Percentiles rank a stretch among this genome's conserved stretches.
These are phyloP conservation scores for Neonectria ditissima DNA, from an alignment of 2,329 filamentous ascomycete genomes.

Conservation along the genomic window DNA sequence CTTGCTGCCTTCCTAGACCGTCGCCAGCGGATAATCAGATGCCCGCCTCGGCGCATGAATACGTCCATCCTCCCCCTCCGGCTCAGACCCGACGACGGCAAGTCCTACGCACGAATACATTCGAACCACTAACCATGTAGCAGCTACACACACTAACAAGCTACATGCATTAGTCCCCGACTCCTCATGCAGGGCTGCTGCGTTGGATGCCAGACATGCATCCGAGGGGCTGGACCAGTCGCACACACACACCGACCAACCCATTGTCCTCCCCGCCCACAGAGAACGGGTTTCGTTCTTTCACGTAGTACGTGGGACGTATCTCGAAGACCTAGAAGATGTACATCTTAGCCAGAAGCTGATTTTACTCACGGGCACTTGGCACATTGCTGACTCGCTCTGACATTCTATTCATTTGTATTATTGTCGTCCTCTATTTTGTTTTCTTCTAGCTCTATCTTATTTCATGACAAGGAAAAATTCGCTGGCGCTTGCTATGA, in stretches of 20 bases:
- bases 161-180: neutral
- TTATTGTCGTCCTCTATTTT: neutral
- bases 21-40: slow-evolving; percentile 13
- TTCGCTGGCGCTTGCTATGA: neutral
- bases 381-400: neutral
- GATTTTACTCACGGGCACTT: neutral
- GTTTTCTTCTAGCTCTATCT: neutral
- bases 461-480: neutral
- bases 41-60: slow-evolving; percentile 22
- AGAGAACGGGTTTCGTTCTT: neutral
- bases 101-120: too few relatives aligned
- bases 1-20: slow-evolving; percentile 16
- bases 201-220: neutral
- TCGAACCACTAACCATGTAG: too few relatives aligned
- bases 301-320: neutral
- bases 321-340: neutral
- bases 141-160: neutral
- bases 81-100: neutral
- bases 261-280: neutral
- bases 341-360: neutral
- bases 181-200: neutral
- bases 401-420: neutral
- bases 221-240: neutral
- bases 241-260: neutral
- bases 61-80: neutral